phyloP scores from a whole-genome alignment of 1,139 yeast species.

The Yamadazyma blattariae region DNA sequence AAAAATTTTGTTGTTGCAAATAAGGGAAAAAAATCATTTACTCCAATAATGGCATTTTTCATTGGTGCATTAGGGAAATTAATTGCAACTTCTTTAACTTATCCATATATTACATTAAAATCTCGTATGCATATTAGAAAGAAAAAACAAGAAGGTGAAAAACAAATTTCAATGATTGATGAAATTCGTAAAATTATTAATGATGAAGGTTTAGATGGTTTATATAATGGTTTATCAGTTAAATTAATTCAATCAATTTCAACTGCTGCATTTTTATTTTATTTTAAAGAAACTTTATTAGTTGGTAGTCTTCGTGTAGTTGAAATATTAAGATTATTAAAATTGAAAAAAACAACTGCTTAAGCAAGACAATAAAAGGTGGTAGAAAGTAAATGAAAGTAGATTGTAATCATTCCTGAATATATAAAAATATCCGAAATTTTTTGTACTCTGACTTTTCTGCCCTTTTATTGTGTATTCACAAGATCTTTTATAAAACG shows the following conservation, averaged over 20 bases:
- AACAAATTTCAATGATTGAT: slow-evolving; percentile 29
- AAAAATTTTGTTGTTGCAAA: slow-evolving; percentile 61
- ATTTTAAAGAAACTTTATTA: slow-evolving; percentile 83
- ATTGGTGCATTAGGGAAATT: slow-evolving; percentile 90
- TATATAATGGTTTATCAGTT: slow-evolving; percentile 78
- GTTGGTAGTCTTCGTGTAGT: slow-evolving; percentile 47
- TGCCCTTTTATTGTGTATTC: no score
- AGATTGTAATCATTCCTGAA: no score
- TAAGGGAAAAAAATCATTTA: slow-evolving; percentile 45
- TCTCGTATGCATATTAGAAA: slow-evolving; percentile 77
- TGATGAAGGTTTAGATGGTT: slow-evolving; percentile 71
- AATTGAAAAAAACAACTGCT: slow-evolving; percentile 12
- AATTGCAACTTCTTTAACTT: slow-evolving; percentile 80
- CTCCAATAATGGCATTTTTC: slow-evolving; percentile 72
- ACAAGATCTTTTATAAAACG: no score
- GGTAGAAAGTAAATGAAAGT: no score
- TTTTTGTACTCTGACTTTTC: no score
- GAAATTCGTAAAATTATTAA: slow-evolving; percentile 51
- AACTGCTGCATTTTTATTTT: slow-evolving; percentile 88
- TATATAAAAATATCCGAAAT: no score
- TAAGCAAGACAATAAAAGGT: no score
- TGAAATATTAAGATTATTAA: slow-evolving; percentile 31
- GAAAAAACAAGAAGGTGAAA: slow-evolving; percentile 34
- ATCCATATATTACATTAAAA: slow-evolving; percentile 88
- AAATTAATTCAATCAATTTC: slow-evolving; percentile 80